Evolutionary conservation across 257 asterid species (phyloP).

Genomic region (Fraxinus pennsylvanica): DNA sequence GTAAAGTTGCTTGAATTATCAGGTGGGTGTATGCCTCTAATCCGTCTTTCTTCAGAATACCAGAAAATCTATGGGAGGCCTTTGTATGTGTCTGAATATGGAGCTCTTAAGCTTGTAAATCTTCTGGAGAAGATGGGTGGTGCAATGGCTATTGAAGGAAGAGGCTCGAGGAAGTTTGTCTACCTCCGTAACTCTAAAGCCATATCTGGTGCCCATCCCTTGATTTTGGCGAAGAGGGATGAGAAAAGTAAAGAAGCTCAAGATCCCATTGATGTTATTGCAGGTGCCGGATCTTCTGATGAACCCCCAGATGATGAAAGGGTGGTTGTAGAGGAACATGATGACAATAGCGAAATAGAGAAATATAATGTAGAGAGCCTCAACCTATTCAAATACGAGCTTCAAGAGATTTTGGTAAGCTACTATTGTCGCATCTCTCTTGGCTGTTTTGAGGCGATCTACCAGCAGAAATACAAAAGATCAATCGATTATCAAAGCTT

Average conservation of each 20-base stretch:
- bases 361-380: conserved; percentile 41
- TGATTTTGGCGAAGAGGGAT: conserved; percentile 46
- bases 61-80: conserved; percentile 75
- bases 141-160: conserved; percentile 55
- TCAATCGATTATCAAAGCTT: conserved; percentile 58
- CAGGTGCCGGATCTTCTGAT: conserved; percentile 57
- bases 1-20: conserved; percentile 68
- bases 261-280: conserved; percentile 33
- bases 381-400: conserved; percentile 65
- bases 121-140: conserved; percentile 78
- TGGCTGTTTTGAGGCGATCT: conserved; percentile 67
- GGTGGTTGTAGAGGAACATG: conserved; percentile 36
- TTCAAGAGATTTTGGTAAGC: conserved; percentile 89
- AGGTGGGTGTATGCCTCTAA: conserved; percentile 70
- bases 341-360: conserved; percentile 19
- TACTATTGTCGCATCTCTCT: conserved; percentile 69
- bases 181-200: conserved; percentile 44
- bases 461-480: conserved; percentile 77
- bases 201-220: conserved; percentile 35
- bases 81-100: conserved; percentile 72
- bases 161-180: conserved; percentile 58
- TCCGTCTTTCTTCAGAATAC: conserved; percentile 71
- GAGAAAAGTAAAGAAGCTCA: conserved; percentile 51
- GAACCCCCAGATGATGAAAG: conserved; percentile 72
- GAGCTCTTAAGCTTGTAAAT: conserved; percentile 63